phyloP scores from a whole-genome alignment of 2,329 filamentous ascomycete genomes.

The Exophiala spinifera region DNA sequence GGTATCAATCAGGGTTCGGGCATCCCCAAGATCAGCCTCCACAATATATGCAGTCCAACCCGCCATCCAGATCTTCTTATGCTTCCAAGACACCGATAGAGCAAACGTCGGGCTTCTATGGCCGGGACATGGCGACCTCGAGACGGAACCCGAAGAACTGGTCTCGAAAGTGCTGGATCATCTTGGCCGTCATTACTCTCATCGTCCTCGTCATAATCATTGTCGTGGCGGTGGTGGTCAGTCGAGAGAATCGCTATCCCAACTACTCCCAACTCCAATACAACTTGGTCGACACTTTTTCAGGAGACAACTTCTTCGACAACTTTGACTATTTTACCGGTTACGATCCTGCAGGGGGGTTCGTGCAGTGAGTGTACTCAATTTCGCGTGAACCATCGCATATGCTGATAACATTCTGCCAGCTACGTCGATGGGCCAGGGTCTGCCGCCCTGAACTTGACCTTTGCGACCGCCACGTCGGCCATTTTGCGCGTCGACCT shows the following conservation, averaged over 20 bases:
- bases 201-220: constrained; percentile 50
- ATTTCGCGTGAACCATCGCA: neutral
- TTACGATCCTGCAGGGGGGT: constrained; percentile 45
- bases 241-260: constrained; percentile 41
- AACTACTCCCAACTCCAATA: constrained; percentile 44
- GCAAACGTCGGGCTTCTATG: neutral
- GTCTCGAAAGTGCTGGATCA: constrained; percentile 52
- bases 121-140: constrained; percentile 10
- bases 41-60: neutral
- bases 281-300: constrained; percentile 41
- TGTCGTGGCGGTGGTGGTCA: constrained; percentile 42
- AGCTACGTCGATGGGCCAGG: constrained; percentile 42
- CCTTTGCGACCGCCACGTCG: constrained; percentile 53
- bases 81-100: neutral
- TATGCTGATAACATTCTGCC: neutral
- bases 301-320: constrained; percentile 43
- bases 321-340: constrained; percentile 46
- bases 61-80: neutral
- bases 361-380: constrained; percentile 45
- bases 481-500: constrained; percentile 64
- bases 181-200: constrained; percentile 39
- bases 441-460: constrained; percentile 52
- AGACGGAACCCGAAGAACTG: constrained; percentile 53
- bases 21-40: neutral
- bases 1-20: neutral